Base-by-base conservation (phyloP, 257 asterid species). In the Gentiana macrophylla region DNA sequence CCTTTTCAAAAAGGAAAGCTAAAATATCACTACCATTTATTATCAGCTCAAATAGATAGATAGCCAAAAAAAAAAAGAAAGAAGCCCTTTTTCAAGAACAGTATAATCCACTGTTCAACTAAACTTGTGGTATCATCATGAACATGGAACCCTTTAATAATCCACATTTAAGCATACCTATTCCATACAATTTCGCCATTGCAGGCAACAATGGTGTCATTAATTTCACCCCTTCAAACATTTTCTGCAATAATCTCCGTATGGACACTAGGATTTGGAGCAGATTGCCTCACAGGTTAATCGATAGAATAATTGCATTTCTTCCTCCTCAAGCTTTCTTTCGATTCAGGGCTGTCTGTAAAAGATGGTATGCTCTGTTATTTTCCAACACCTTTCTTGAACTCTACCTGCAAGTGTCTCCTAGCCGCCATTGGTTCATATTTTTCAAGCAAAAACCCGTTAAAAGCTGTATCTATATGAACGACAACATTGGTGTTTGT, bases 321-420 rank as follows among this genome's bases (percentile, higher is more conserved):
- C 98, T 91, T 11, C 94, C 98, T 0, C 75, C 94, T 13, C 96
- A 96, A 2, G 89, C 95, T 50, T 84, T 91, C 69, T 91, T 86
- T 62, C 75, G 95, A 49, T 77, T 89, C 5, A 75, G 96, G 37
- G 73, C 80, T 1, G 96, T 90, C 61, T 86, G 98, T 65, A 90
- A 84, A 50, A 71, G 96, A 62, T 87, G 94, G 91, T 91, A 91
- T 53, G 69, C 64, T 50, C 94, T 87, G 61, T 48, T 91, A 8
- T 87, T 82, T 75, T 82, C 95, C 64, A 53, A 45, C 65, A 45
- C 62, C 62, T 91, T 91, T 71, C 81, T 84, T 35, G 80, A 87
- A 24, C 63, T 91, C 32, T 78, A 91, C 76, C 73, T 86, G 35
- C 86, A 74, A 49, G 70, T 73, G 7, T 79, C 94, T 0, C 83